Conservation (phyloP, 352 stramenopile species). For the Elongisporangium anandrum region DNA sequence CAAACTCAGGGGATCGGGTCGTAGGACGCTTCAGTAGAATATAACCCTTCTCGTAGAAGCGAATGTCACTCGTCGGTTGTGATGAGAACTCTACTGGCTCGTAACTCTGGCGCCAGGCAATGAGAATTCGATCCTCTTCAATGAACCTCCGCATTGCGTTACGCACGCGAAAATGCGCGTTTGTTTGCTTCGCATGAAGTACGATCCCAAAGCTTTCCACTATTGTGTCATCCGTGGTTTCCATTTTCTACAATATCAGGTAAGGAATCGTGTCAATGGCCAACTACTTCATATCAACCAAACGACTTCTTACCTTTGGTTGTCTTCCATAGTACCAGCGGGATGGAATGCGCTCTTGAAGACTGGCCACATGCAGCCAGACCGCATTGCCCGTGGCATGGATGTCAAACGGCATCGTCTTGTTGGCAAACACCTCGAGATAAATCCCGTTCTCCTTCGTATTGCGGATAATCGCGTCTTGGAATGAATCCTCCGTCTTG, state of each 20-base stretch:
- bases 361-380: conserved; percentile 37
- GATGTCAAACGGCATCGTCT: conserved; percentile 38
- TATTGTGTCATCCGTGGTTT: conserved; percentile 2
- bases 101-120: background rate
- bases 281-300: too few species aligned
- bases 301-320: conserved; percentile 14
- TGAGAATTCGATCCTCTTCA: conserved; percentile 3
- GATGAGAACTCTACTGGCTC: background rate
- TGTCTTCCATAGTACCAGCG: conserved; percentile 53
- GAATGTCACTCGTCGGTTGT: background rate
- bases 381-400: conserved; percentile 23
- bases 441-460: conserved; percentile 13
- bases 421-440: conserved; percentile 35
- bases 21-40: background rate
- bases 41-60: conserved; percentile 1
- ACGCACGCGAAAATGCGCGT: conserved; percentile 1
- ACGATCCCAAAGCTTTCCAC: background rate
- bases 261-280: background rate
- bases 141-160: background rate
- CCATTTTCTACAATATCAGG: background rate
- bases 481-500: conserved; percentile 6
- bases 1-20: background rate
- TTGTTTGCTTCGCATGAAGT: background rate
- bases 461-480: conserved; percentile 15
- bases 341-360: conserved; percentile 45